These are phyloP conservation scores for Crotalaria pallida DNA, from an alignment of 306 rosid species.

Conservation along the genomic window DNA sequence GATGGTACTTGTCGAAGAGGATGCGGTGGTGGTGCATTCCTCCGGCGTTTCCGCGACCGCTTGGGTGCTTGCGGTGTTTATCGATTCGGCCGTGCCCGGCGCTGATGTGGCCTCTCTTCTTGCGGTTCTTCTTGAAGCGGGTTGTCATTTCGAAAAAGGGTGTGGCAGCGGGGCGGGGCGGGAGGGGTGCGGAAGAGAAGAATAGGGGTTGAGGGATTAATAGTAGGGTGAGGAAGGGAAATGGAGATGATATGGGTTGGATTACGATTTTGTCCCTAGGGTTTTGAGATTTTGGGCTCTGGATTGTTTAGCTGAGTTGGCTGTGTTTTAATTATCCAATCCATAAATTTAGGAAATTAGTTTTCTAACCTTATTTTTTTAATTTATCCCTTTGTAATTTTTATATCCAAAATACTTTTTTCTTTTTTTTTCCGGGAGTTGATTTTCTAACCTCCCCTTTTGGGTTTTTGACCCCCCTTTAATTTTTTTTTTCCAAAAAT, in stretches of 20 bases:
- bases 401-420: no score
- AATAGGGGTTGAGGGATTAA: not conserved
- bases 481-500: no score
- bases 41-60: slow-evolving; percentile 31
- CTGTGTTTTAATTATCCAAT: not conserved
- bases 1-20: slow-evolving; percentile 41
- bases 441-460: no score
- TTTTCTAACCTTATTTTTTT: no score
- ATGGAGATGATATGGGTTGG: not conserved
- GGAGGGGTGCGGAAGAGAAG: no score
- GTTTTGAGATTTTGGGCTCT: not conserved
- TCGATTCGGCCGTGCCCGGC: slow-evolving; percentile 80
- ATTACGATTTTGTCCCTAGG: not conserved
- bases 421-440: no score
- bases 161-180: no score
- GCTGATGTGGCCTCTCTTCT: slow-evolving; percentile 89
- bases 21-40: slow-evolving; percentile 42
- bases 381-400: no score
- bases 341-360: no score
- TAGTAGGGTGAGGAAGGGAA: not conserved
- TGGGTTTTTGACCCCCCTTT: no score
- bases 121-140: slow-evolving; percentile 75
- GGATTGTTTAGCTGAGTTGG: not conserved
- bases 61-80: slow-evolving; percentile 57
- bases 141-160: no score